Evolutionary conservation across 1,284 basidiomycete genomes (phyloP).

Genomic region (Trametes versicolor): DNA sequence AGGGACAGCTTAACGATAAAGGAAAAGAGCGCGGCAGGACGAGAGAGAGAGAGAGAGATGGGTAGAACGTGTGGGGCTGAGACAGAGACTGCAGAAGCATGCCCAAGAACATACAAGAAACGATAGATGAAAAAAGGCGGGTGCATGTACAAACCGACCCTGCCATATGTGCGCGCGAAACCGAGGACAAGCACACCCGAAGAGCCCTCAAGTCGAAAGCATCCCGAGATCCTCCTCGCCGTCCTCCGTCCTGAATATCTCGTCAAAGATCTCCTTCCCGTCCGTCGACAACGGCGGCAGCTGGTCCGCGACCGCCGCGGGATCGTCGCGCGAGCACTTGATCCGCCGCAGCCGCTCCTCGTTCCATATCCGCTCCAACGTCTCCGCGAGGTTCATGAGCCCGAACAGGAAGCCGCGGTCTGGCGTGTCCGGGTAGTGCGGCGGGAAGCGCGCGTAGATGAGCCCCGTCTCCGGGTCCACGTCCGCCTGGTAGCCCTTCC

Average conservation of each 20-base stretch:
- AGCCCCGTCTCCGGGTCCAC: conserved; percentile 83
- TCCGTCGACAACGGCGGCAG: conserved; percentile 72
- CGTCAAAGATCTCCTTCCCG: conserved; percentile 80
- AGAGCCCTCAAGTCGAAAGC: conserved; percentile 68
- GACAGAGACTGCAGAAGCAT: conserved; percentile 7
- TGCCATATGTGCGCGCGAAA: not conserved
- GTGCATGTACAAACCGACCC: not conserved
- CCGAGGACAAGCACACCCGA: not conserved
- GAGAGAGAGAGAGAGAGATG: not conserved
- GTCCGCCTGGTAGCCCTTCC: conserved; percentile 84
- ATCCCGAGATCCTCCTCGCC: conserved; percentile 74
- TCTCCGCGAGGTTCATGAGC: conserved; percentile 80
- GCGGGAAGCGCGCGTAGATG: conserved; percentile 90
- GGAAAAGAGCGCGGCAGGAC: conserved; percentile 1
- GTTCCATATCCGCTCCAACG: conserved; percentile 86
- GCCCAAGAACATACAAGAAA: conserved; percentile 18
- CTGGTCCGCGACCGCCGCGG: conserved; percentile 54
- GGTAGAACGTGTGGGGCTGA: not conserved
- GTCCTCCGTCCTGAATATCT: conserved; percentile 67
- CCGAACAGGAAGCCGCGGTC: conserved; percentile 97
- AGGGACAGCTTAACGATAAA: conserved; percentile 20
- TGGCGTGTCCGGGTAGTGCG: conserved; percentile 87
- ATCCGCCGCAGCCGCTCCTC: conserved; percentile 78
- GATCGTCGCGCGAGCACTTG: conserved; percentile 70
- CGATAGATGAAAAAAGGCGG: conserved; percentile 7